These are phyloP conservation scores for Spathaspora arborariae DNA, from an alignment of 805 yeast genomes.

Conservation along the genomic window DNA sequence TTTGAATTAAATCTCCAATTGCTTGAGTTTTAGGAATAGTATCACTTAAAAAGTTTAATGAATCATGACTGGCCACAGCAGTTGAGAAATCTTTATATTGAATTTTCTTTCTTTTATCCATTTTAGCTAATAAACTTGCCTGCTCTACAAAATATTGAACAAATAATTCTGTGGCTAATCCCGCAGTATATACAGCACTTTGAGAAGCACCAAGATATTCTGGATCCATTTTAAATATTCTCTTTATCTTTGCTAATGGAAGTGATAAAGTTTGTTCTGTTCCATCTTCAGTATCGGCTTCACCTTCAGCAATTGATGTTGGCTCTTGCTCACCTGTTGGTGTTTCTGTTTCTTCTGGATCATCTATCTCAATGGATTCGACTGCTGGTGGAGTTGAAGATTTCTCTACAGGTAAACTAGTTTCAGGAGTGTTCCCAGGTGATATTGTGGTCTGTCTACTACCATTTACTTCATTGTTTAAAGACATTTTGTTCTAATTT, in stretches of 20 bases:
- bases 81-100: constrained; percentile 65
- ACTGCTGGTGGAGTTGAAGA: constrained; percentile 1
- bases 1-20: constrained; percentile 44
- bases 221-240: constrained; percentile 72
- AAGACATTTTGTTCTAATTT: neutral
- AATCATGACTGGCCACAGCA: constrained; percentile 57
- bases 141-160: constrained; percentile 68
- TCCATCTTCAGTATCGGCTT: constrained; percentile 21
- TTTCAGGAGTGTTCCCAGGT: constrained; percentile 1
- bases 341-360: constrained; percentile 7
- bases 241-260: constrained; percentile 67
- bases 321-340: constrained; percentile 8
- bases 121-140: constrained; percentile 60
- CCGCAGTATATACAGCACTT: constrained; percentile 69
- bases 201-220: constrained; percentile 65
- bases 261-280: constrained; percentile 32
- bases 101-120: constrained; percentile 66
- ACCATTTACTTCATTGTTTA: neutral
- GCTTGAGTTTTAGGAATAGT: constrained; percentile 63
- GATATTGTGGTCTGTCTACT: constrained; percentile 3
- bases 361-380: constrained; percentile 3
- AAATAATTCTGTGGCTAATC: constrained; percentile 75
- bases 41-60: constrained; percentile 59
- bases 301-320: constrained; percentile 9
- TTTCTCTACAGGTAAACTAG: neutral